Evolutionary conservation across 1,139 yeast genomes (phyloP).

Genomic region (Tardiomyces depauwii): DNA sequence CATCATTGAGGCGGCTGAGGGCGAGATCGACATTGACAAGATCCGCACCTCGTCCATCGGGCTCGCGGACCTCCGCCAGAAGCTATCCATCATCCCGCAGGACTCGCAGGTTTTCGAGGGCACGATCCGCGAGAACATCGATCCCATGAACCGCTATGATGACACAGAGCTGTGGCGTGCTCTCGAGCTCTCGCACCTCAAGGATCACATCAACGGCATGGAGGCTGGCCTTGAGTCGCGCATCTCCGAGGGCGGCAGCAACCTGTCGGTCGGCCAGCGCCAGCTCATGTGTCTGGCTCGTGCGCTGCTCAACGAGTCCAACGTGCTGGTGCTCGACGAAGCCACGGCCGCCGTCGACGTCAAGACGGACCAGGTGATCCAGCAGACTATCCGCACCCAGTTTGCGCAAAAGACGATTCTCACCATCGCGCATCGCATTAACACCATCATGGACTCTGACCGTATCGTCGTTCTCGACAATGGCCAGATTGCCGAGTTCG

Average conservation of each 20-base stretch:
- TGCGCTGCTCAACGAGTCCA: slow-evolving; percentile 70
- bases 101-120: slow-evolving; percentile 97
- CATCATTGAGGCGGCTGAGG: slow-evolving; percentile 70
- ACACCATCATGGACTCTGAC: slow-evolving; percentile 89
- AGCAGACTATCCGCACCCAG: slow-evolving; percentile 75
- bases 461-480: slow-evolving; percentile 75
- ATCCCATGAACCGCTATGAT: slow-evolving; percentile 58
- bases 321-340: slow-evolving; percentile 77
- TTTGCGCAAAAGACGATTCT: slow-evolving; percentile 82
- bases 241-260: slow-evolving; percentile 75
- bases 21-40: slow-evolving; percentile 64
- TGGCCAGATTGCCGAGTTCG: slow-evolving; percentile 83
- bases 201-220: slow-evolving; percentile 61
- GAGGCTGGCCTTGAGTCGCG: slow-evolving; percentile 50
- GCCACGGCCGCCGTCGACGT: slow-evolving; percentile 98
- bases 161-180: slow-evolving; percentile 84
- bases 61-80: slow-evolving; percentile 70
- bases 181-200: slow-evolving; percentile 74
- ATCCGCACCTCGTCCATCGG: slow-evolving; percentile 65
- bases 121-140: slow-evolving; percentile 75
- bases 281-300: slow-evolving; percentile 88
- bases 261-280: slow-evolving; percentile 83
- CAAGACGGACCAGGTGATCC: slow-evolving; percentile 80
- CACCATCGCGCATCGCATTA: slow-evolving; percentile 90
- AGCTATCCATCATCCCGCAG: slow-evolving; percentile 87